These are phyloP conservation scores for Ceratobasidium sp. DNA, from an alignment of 1,284 basidiomycete species.

Conservation along the genomic window DNA sequence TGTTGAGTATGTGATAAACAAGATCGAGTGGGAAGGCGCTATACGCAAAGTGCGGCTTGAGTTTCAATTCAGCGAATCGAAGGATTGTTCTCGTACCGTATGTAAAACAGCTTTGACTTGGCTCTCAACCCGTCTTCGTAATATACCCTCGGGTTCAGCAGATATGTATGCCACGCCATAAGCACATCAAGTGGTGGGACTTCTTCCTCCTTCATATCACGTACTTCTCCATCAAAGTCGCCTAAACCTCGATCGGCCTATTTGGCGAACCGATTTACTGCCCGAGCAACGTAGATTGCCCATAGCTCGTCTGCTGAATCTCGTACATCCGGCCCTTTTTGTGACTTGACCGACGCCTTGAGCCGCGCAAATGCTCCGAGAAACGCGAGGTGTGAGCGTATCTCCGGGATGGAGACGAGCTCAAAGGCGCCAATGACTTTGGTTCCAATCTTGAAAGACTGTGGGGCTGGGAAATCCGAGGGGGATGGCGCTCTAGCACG, in stretches of 20 bases:
- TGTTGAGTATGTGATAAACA: slow-evolving; percentile 43
- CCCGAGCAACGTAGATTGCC: slow-evolving; percentile 49
- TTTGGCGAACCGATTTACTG: slow-evolving; percentile 49
- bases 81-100: slow-evolving; percentile 34
- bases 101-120: slow-evolving; percentile 36
- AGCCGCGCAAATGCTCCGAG: slow-evolving; percentile 50
- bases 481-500: no score
- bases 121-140: slow-evolving; percentile 48
- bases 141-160: slow-evolving; percentile 56
- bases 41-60: background rate
- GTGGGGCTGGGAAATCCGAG: no score
- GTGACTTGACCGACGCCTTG: slow-evolving; percentile 45
- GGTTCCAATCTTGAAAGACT: no score
- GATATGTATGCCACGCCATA: slow-evolving; percentile 67
- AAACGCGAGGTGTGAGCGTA: slow-evolving; percentile 49
- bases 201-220: slow-evolving; percentile 32
- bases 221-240: background rate
- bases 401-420: slow-evolving; percentile 47
- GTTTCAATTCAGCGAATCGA: background rate
- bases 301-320: slow-evolving; percentile 47
- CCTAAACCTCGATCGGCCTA: slow-evolving; percentile 42
- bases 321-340: slow-evolving; percentile 33
- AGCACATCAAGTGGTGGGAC: slow-evolving; percentile 64
- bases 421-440: slow-evolving; percentile 32
- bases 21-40: slow-evolving; percentile 48